Conservation (phyloP, 2,329 filamentous ascomycete species). For the Septoria petroselini region DNA sequence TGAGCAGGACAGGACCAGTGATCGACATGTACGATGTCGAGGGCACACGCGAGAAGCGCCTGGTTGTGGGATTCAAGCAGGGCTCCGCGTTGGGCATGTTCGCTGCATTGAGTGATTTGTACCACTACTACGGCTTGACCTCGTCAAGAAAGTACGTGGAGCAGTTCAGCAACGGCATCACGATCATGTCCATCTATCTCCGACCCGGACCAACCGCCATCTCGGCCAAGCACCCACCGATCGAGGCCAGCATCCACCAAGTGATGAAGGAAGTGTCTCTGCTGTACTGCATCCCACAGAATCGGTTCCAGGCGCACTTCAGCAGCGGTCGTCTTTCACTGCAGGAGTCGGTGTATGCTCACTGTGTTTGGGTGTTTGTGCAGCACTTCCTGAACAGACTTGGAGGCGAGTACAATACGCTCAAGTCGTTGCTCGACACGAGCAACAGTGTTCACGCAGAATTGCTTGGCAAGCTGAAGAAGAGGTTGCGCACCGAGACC, state of each 20-base stretch:
- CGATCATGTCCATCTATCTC: slow-evolving; percentile 93
- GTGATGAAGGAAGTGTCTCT: slow-evolving; percentile 98
- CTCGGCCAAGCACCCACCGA: slow-evolving; percentile 64
- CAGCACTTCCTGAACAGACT: slow-evolving; percentile 97
- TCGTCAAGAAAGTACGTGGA: slow-evolving; percentile 95
- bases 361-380: slow-evolving; percentile 96
- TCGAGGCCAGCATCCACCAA: slow-evolving; percentile 94
- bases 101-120: slow-evolving; percentile 90
- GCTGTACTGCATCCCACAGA: slow-evolving; percentile 95
- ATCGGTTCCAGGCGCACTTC: slow-evolving; percentile 90
- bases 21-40: slow-evolving; percentile 98
- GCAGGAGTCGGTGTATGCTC: slow-evolving; percentile 95
- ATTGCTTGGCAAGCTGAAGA: slow-evolving; percentile 90
- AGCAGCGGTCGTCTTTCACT: slow-evolving; percentile 80
- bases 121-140: slow-evolving; percentile 97
- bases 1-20: slow-evolving; percentile 82
- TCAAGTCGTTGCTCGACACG: slow-evolving; percentile 74
- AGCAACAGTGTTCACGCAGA: slow-evolving; percentile 83
- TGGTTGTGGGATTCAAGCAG: slow-evolving; percentile 92
- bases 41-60: slow-evolving; percentile 82
- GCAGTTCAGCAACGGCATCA: slow-evolving; percentile 98
- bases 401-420: slow-evolving; percentile 84
- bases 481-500: slow-evolving; percentile 88
- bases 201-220: slow-evolving; percentile 63
- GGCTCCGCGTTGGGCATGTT: slow-evolving; percentile 90